These are phyloP conservation scores for Mycocentrospora acerina DNA, from an alignment of 2,329 filamentous ascomycete genomes.

Conservation along the genomic window DNA sequence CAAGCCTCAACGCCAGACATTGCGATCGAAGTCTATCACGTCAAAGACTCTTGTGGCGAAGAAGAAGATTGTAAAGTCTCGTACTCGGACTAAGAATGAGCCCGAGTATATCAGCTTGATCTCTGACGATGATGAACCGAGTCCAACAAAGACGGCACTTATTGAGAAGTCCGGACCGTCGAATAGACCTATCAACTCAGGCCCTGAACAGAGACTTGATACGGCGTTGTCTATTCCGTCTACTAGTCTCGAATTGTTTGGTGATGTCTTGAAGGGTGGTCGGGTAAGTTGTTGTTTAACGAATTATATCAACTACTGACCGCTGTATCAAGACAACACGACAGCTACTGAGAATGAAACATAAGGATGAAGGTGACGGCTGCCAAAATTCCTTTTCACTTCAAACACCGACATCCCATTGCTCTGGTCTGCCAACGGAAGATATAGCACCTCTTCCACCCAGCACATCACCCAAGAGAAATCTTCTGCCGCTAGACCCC, in stretches of 20 bases:
- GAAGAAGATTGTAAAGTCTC: too few relatives aligned
- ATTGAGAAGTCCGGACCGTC: background rate
- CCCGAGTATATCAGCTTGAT: background rate
- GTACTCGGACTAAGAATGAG: background rate
- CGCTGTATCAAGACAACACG: background rate
- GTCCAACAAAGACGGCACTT: too few relatives aligned
- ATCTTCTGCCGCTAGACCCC: background rate
- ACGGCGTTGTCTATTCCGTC: slow-evolving; percentile 1
- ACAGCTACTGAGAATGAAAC: background rate
- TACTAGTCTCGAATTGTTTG: background rate
- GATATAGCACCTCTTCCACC: background rate
- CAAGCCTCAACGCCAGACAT: too few relatives aligned
- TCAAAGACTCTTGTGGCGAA: too few relatives aligned
- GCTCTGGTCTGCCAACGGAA: background rate
- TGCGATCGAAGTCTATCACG: too few relatives aligned
- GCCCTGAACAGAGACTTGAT: background rate
- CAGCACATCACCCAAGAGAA: background rate
- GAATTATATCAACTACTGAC: background rate
- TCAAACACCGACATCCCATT: background rate
- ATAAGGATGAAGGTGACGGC: background rate
- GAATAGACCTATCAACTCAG: background rate
- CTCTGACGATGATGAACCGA: background rate
- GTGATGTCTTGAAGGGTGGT: background rate
- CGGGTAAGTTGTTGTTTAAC: background rate
- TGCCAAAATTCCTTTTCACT: background rate